Evolutionary conservation across 805 yeast species (phyloP), one percentile per base, ranked within the genome.

Genomic region (Hanseniaspora meyeri): DNA sequence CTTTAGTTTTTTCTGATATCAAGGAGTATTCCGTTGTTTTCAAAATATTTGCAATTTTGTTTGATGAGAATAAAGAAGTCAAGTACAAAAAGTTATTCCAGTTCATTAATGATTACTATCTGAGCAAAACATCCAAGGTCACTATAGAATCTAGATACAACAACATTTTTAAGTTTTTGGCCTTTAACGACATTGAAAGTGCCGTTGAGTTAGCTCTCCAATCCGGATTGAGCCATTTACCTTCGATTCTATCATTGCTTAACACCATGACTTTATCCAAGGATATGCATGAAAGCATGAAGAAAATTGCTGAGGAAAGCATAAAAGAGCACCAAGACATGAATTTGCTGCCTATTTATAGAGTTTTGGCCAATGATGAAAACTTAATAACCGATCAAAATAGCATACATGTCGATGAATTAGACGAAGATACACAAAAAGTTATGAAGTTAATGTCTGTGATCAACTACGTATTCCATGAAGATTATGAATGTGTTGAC

Each of bases 351-450:
- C n/a, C 37, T 6, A 51, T 51, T 29, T 51, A 51, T 29, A 43
- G 46, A 37, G 29, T 51, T 4, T 43, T 51, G 17, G 49, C 45
- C 29, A 42, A 51, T 43, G 55, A 51, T 37, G 17, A 34, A 3
- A 14, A 20, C n/a, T 19, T 51, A 9, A 43, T 51, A 20, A 14
- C 40, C 24, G 46, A 43, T 3, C 9, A 29, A 29, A 43, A 27
- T 27, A 42, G 31, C 34, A 8, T 43, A 43, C 4, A 9, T 12
- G 4, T 43, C 29, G 16, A 32, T 17, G 34, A 12, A 17, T 12
- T 32, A 4, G 49, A 46, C n/a, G 3, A 16, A 6, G 36, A 43
- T 16, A 29, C 17, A 16, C 17, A 27, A n/a, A 29, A 12, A 6
- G 16, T 27, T 16, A 32, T 46, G 27, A 46, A 17, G 11, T 32